Evolutionary conservation across 106 monocot species (phyloP).

Genomic region (Dendrobium nobile): DNA sequence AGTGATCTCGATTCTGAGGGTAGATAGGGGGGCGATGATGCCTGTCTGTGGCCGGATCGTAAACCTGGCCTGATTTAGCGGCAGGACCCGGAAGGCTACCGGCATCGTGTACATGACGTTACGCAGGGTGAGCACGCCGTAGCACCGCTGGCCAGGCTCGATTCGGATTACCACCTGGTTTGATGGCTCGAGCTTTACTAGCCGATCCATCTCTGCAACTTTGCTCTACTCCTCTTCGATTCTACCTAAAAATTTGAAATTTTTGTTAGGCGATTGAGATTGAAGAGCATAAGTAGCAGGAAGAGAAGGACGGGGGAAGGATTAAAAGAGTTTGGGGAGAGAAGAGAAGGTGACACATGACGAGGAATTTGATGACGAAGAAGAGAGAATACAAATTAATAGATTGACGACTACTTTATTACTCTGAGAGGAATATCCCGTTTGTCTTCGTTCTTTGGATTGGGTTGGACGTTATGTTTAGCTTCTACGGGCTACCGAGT

Average conservation of each 20-base stretch:
- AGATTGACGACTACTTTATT: too few relatives aligned
- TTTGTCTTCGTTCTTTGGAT: too few relatives aligned
- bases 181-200: constrained; percentile 41
- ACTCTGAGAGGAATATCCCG: too few relatives aligned
- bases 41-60: constrained; percentile 32
- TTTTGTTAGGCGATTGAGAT: too few relatives aligned
- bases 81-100: constrained; percentile 44
- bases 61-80: constrained; percentile 24
- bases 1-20: constrained; percentile 27
- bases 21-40: constrained; percentile 38
- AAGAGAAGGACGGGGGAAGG: not conserved
- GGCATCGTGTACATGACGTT: constrained; percentile 67
- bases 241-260: not conserved
- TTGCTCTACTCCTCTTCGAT: not conserved
- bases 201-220: constrained; percentile 27
- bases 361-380: too few relatives aligned
- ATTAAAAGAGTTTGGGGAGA: not conserved
- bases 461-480: too few relatives aligned
- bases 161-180: constrained; percentile 30
- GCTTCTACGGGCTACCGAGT: too few relatives aligned
- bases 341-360: not conserved
- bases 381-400: too few relatives aligned
- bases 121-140: constrained; percentile 32
- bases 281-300: too few relatives aligned
- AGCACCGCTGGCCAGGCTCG: constrained; percentile 29